These are phyloP conservation scores for Ambrosiella xylebori DNA, from an alignment of 2,329 filamentous ascomycete species.

Conservation along the genomic window DNA sequence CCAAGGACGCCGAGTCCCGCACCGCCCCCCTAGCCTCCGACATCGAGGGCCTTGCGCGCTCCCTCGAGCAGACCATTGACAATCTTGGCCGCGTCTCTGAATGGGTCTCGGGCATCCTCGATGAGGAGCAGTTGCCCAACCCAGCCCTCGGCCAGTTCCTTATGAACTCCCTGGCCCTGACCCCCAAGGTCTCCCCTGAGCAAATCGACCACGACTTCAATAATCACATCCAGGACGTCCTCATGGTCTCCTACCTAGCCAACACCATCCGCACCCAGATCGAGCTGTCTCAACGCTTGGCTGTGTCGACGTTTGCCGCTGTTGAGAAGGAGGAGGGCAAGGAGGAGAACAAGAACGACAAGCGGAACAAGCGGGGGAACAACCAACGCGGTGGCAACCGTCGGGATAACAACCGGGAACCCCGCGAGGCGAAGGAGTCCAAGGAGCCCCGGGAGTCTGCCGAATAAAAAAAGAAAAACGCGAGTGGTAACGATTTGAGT, in stretches of 20 bases:
- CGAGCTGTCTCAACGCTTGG: conserved; percentile 87
- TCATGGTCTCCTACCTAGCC: conserved; percentile 93
- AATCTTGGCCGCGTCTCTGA: conserved; percentile 82
- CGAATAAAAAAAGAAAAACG: conserved; percentile 19
- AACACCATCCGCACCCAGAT: conserved; percentile 99
- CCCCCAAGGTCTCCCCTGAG: conserved; percentile 79
- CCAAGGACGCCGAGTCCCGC: conserved; percentile 62
- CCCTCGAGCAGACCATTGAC: conserved; percentile 71
- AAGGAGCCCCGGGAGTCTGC: conserved; percentile 16
- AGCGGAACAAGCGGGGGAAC: conserved; percentile 32
- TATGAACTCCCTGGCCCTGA: conserved; percentile 80
- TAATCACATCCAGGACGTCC: conserved; percentile 97
- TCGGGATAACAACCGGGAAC: conserved; percentile 24
- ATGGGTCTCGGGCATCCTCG: conserved; percentile 84
- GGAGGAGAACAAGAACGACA: conserved; percentile 25
- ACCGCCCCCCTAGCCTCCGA: conserved; percentile 62
- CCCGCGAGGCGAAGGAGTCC: conserved; percentile 13
- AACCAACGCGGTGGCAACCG: conserved; percentile 33
- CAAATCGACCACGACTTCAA: conserved; percentile 98
- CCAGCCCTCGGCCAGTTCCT: conserved; percentile 88
- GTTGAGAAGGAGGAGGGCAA: conserved; percentile 34
- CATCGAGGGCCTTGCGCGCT: conserved; percentile 73
- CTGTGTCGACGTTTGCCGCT: conserved; percentile 49
- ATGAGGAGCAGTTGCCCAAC: conserved; percentile 79
- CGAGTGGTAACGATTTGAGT: neutral